Base-by-base conservation (phyloP, 2,329 filamentous ascomycete species). In the Fusarium albidum region DNA sequence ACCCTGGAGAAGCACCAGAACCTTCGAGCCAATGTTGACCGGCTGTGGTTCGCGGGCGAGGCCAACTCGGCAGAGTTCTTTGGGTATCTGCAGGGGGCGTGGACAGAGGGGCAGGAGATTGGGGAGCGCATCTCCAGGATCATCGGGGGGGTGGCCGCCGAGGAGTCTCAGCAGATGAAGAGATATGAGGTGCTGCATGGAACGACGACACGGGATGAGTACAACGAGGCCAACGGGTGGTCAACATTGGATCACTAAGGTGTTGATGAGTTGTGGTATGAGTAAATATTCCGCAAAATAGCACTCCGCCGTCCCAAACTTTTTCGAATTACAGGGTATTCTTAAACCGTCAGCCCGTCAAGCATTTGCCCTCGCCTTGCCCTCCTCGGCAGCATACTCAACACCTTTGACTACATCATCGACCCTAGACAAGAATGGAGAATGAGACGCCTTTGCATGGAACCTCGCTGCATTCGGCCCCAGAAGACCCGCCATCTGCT, bases 1-100 rank as follows among this genome's bases (percentile, higher is more conserved):
- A 86, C 82, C 0, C 73, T 90, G 0, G 82, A 88, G 64, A 83
- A 79, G 73, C 87, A 90, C 59, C 82, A 89, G 66, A 89, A 90
- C 59, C 74, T 90, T 10, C 80, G 87, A 1, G 84, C 86, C n/a
- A 88, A 88, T 54, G 71, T 86, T 0, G 79, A 78, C 9, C 71
- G 83, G 1, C 68, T 90, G 4, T 88, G 80, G 74, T 90, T 88
- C 56, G 85, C 87, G 0, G 87, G 87, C 0, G 87, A 90, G 66
- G 82, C 82, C 2, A 87, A 80, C 1, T 86, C 81, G 34, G 77
- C 83, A 0, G 77, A 83, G 61, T 88, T 87, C 67, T 90, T 81
- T 69, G 87, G 87, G 0, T 89, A 86, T 69, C 61, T 89, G 65
- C 87, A 89, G 25, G 84, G 83, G 0, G 82, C 83, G 0, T 87